Evolutionary conservation across 768 basidiomycete species (phyloP), one percentile per base, ranked within the genome.

Genomic region (Russula olivacea): DNA sequence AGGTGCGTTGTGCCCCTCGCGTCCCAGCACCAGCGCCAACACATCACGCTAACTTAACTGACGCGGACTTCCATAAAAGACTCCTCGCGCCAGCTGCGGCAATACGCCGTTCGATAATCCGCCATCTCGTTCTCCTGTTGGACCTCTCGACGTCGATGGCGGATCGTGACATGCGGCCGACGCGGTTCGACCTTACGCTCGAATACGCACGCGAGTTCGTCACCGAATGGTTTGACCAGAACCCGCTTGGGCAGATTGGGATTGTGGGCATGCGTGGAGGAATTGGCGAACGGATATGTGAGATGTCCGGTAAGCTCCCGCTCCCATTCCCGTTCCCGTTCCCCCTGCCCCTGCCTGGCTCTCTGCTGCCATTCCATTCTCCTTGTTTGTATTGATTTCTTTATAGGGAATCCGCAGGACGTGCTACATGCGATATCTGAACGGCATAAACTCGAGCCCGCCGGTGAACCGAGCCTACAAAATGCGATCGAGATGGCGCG

Each of bases 221-320:
- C 32, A 78, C 82, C 8, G 97, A 99, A 73, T 99, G 96, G 95
- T 99, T 98, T 74, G 97, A 99, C 75, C 97, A 98, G 76, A 99
- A 99, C 71, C 97, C 97, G 1, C 80, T 99, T 14, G 95, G 96
- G 23, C 97, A 98, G 75, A 91, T 99, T 66, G 96, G 94, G 1
- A 77, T 98, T 34, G 92, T 98, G 19, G 93, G 91, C 6, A 93
- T 98, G 84, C 80, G 94, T 25, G 85, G 91, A 38, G 93, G 97
- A 0, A 74, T 98, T 25, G 94, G 93, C 0, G 97, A 98, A 74
- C 83, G 91, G 3, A 77, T 98, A 47, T 85, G 91, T 2, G 90
- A 93, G 64, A 91, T 99, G 87, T 91, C 94, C 68, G 96, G 95
- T 93, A 70, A n/a, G n/a, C n/a, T n/a, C n/a, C n/a, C n/a, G n/a